phyloP scores from a whole-genome alignment of 768 basidiomycete genomes.

The Cubamyces lactineus region DNA sequence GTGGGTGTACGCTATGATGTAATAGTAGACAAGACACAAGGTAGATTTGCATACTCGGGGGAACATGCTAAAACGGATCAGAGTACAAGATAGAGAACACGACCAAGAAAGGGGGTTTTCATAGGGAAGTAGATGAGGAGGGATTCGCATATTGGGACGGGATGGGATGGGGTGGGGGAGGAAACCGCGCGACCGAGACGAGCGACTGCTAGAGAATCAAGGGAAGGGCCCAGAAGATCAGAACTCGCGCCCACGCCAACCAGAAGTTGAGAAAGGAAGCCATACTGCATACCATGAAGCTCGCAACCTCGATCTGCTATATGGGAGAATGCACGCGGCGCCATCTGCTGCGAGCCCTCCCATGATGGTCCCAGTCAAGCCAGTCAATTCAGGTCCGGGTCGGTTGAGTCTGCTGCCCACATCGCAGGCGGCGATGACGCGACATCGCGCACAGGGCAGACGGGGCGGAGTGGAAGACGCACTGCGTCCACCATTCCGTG shows the following conservation, averaged over 20 bases:
- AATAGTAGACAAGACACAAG: constrained; percentile 11
- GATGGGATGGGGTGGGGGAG: neutral
- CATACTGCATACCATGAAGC: constrained; percentile 20
- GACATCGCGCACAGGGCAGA: neutral
- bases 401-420: neutral
- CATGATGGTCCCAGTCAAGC: constrained; percentile 8
- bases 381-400: constrained; percentile 11
- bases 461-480: neutral
- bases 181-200: constrained; percentile 8
- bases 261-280: constrained; percentile 2
- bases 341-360: neutral
- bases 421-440: neutral
- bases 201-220: constrained; percentile 8
- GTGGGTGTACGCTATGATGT: constrained; percentile 13
- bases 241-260: constrained; percentile 14
- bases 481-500: constrained; percentile 1
- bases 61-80: neutral
- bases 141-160: constrained; percentile 14
- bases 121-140: constrained; percentile 1
- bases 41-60: constrained; percentile 11
- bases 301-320: constrained; percentile 16
- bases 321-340: neutral
- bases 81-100: neutral
- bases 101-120: neutral
- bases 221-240: constrained; percentile 3